Conservation (phyloP, 768 basidiomycete genomes). For the Serendipita indica region DNA sequence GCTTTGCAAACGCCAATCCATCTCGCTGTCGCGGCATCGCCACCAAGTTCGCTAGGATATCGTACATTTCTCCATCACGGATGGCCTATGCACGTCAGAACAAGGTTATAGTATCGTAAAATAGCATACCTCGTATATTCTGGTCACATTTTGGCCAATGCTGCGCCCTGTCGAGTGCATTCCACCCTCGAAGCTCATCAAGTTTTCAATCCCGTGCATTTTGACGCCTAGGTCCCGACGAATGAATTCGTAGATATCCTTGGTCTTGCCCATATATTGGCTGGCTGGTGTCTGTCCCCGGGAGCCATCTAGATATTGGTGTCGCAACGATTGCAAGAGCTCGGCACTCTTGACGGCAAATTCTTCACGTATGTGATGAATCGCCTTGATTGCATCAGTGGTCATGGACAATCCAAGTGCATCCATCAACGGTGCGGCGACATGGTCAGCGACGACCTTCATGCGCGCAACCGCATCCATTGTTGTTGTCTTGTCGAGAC, state of each 20-base stretch:
- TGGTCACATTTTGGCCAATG: conserved; percentile 52
- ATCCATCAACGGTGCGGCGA: conserved; percentile 49
- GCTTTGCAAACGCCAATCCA: background rate
- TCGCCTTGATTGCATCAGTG: conserved; percentile 16
- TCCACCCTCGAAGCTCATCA: conserved; percentile 19
- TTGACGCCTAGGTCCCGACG: conserved; percentile 53
- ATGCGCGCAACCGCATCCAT: conserved; percentile 62
- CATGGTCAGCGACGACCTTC: conserved; percentile 51
- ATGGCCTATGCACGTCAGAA: conserved; percentile 29
- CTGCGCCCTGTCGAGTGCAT: conserved; percentile 31
- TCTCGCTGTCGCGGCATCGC: background rate
- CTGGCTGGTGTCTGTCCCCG: conserved; percentile 55
- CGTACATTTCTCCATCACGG: conserved; percentile 52
- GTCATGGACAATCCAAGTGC: conserved; percentile 23
- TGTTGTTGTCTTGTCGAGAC: conserved; percentile 49
- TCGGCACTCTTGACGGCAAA: conserved; percentile 35
- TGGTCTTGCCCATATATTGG: conserved; percentile 48
- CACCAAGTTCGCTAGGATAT: conserved; percentile 42
- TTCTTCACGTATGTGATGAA: conserved; percentile 39
- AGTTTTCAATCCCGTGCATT: conserved; percentile 71
- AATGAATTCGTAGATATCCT: conserved; percentile 63
- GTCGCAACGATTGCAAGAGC: conserved; percentile 35
- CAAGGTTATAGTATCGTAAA: background rate
- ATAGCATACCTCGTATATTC: conserved; percentile 52
- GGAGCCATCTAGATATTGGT: conserved; percentile 42